phyloP scores from a whole-genome alignment of 1,139 yeast species.

The Debaryomyces subglobosus region DNA sequence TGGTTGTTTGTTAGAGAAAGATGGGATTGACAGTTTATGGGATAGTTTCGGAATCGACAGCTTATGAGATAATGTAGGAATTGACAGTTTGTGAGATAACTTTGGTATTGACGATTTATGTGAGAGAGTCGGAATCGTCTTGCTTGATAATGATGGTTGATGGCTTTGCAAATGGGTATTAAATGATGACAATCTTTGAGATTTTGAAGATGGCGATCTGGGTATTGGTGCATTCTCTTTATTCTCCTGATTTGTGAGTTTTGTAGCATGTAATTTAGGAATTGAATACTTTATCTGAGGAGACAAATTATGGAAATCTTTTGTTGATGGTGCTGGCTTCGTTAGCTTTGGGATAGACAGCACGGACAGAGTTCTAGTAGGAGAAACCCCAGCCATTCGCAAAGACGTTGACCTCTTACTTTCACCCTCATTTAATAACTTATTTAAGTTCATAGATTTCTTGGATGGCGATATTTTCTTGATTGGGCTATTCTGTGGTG shows the following conservation, averaged over 20 bases:
- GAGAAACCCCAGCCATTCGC: constrained; percentile 38
- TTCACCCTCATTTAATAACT: constrained; percentile 25
- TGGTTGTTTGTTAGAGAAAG: constrained; percentile 3
- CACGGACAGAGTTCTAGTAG: background rate
- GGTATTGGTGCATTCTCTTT: constrained; percentile 7
- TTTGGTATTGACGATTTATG: background rate
- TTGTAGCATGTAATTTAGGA: constrained; percentile 19
- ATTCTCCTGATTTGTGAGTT: constrained; percentile 16
- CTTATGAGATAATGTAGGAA: constrained; percentile 19
- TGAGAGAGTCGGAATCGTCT: constrained; percentile 15
- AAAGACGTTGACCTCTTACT: constrained; percentile 32
- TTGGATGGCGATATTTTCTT: constrained; percentile 43
- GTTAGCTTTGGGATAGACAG: background rate
- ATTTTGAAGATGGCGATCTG: constrained; percentile 14
- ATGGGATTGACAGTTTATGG: constrained; percentile 13
- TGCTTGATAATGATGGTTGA: constrained; percentile 11
- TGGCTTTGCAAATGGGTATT: background rate
- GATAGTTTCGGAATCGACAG: constrained; percentile 14
- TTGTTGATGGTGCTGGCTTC: constrained; percentile 13
- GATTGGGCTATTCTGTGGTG: constrained; percentile 22
- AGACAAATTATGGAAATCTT: constrained; percentile 17
- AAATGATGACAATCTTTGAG: background rate
- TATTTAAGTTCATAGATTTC: constrained; percentile 42
- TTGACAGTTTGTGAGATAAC: constrained; percentile 10
- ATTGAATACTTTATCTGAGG: constrained; percentile 20